Base-by-base conservation (phyloP, 129 eudicot species). In the Oenanthe sinensis region DNA sequence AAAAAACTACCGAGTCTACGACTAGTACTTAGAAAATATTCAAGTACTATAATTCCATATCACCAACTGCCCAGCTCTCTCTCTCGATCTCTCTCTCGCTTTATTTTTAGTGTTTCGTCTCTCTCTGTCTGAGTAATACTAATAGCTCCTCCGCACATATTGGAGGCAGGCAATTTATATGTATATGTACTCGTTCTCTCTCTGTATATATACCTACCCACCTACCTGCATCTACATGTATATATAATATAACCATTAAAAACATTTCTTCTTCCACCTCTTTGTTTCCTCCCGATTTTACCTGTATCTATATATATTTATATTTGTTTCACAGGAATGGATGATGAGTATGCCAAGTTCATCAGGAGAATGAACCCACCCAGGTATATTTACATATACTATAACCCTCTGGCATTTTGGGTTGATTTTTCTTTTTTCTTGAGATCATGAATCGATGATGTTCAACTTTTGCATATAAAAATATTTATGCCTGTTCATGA, bases 341-440 rank as follows among this genome's bases (percentile, higher is more conserved):
- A 89, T 63, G 98, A 91, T 74, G 98, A 91, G 80, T 91, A 86
- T 80, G 97, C 92, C 15, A 94, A 94, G 85, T 90, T 94, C 43
- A 84, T 94, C 73, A 85, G 92, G 81, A 84, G 98, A 84, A 88
- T 94, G 88, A 91, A 94, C 81, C 98, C 98, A 24, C 98, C 98
- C 68, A 91, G 98, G 98, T 77, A 28, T n/a, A 42, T 19, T 37
- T 20, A 8, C 22, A 28, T n/a, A 43, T 19, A 3, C 30, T 48
- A 13, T 13, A 24, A 30, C 33, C 54, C 52, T 28, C n/a, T 26
- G 8, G 8, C 5, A 19, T 28, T 74, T 6, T 24, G 13, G 24
- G 14, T 16, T 28, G 7, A 49, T 19, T 75, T 49, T 13, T 5
- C 12, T 2, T 14, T 7, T 20, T 71, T 37, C 48, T 70, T 70